phyloP scores from a whole-genome alignment of 306 rosid species.

The Abrus precatorius region DNA sequence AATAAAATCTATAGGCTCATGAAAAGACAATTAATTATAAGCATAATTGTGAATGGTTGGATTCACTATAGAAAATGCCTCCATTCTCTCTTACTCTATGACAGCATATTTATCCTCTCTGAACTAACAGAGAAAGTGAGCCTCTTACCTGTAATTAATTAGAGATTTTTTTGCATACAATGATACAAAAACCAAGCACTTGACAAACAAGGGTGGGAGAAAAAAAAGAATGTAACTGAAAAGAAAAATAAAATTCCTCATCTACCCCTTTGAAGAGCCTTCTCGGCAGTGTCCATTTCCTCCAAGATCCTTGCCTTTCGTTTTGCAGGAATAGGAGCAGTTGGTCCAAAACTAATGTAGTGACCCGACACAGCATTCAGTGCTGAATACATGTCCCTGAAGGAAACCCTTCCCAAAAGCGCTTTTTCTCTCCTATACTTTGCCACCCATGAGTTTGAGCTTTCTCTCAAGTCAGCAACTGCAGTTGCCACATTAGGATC shows the following conservation, averaged over 20 bases:
- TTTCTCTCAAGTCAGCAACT: conserved; percentile 80
- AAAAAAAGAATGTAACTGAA: background rate
- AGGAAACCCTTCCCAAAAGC: conserved; percentile 80
- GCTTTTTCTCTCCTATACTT: conserved; percentile 88
- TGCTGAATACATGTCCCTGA: conserved; percentile 91
- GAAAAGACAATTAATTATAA: background rate
- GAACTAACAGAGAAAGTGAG: conserved; percentile 40
- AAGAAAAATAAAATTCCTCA: conserved; percentile 32
- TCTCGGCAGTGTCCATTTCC: conserved; percentile 87
- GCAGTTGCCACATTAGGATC: conserved; percentile 85
- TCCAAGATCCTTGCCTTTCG: conserved; percentile 84
- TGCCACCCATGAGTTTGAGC: conserved; percentile 92
- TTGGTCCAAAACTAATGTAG: conserved; percentile 93
- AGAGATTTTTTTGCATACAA: background rate
- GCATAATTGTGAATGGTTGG: background rate
- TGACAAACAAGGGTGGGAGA: background rate
- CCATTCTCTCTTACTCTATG: background rate
- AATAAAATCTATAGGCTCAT: background rate
- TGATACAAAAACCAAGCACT: conserved; percentile 38
- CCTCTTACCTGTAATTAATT: conserved; percentile 35
- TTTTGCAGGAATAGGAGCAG: conserved; percentile 92
- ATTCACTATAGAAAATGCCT: background rate
- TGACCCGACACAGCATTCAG: conserved; percentile 93
- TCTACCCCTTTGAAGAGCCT: conserved; percentile 86
- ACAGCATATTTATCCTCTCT: conserved; percentile 22